These are phyloP conservation scores for Fomes fomentarius DNA, from an alignment of 1,284 basidiomycete genomes.

Conservation along the genomic window DNA sequence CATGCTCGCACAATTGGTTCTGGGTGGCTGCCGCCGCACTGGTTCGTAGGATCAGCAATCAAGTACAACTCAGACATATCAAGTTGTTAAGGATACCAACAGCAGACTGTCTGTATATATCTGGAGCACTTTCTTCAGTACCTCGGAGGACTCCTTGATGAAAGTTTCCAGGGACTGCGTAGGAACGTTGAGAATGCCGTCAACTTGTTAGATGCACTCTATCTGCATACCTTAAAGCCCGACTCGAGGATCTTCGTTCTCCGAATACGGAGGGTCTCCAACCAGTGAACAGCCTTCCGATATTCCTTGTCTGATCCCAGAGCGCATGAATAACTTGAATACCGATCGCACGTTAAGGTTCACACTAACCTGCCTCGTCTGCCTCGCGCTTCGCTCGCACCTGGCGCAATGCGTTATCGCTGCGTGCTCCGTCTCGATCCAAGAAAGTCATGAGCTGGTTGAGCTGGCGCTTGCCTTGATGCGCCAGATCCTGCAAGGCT, in stretches of 20 bases:
- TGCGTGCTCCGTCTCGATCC: conserved; percentile 66
- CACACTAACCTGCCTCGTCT: conserved; percentile 81
- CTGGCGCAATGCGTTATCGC: conserved; percentile 69
- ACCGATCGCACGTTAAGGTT: neutral
- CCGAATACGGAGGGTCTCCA: conserved; percentile 88
- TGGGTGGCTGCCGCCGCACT: conserved; percentile 74
- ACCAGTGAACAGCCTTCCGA: conserved; percentile 88
- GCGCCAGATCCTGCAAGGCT: conserved; percentile 75
- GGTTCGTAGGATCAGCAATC: neutral
- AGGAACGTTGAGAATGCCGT: neutral
- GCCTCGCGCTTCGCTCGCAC: conserved; percentile 88
- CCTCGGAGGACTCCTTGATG: conserved; percentile 71
- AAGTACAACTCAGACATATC: neutral
- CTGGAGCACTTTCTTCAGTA: conserved; percentile 66
- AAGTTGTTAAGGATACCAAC: conserved; percentile 44
- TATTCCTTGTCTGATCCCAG: conserved; percentile 81
- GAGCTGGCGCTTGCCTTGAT: conserved; percentile 80
- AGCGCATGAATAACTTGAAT: neutral
- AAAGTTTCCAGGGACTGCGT: conserved; percentile 81
- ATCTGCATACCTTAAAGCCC: conserved; percentile 71
- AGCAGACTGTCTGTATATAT: conserved; percentile 79
- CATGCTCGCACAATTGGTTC: conserved; percentile 65
- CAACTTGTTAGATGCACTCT: neutral
- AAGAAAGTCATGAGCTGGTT: conserved; percentile 79
- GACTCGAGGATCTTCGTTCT: conserved; percentile 83